Conservation (phyloP, 768 basidiomycete genomes). For the Pleurotus tuoliensis region DNA sequence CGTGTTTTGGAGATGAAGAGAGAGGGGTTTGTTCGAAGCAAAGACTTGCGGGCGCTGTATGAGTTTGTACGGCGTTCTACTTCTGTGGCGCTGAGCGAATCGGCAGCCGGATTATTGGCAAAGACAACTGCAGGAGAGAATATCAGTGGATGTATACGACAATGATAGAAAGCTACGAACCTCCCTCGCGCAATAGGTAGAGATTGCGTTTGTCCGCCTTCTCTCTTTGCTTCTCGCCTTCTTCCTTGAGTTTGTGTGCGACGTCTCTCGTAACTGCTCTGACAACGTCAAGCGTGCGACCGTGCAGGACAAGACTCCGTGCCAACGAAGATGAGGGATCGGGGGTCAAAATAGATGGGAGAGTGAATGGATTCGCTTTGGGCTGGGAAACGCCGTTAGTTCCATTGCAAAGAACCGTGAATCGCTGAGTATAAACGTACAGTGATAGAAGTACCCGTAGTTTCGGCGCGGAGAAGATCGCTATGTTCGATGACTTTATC, state of each 20-base stretch:
- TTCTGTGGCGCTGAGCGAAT: conserved; percentile 64
- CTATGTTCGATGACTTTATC: conserved; percentile 82
- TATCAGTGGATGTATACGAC: conserved; percentile 2
- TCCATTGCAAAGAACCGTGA: not conserved
- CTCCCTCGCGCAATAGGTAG: conserved; percentile 95
- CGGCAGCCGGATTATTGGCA: conserved; percentile 80
- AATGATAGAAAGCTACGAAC: conserved; percentile 36
- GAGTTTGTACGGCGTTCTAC: conserved; percentile 82
- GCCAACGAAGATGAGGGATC: conserved; percentile 89
- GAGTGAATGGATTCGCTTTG: conserved; percentile 80
- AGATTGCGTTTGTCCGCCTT: conserved; percentile 95
- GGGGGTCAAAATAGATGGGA: conserved; percentile 87
- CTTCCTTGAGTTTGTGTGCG: conserved; percentile 85
- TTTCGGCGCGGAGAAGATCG: conserved; percentile 64
- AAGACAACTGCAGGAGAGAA: conserved; percentile 67
- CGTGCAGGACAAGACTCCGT: conserved; percentile 82
- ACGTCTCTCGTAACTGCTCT: conserved; percentile 88
- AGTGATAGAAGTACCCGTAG: conserved; percentile 37
- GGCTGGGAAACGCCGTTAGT: conserved; percentile 27
- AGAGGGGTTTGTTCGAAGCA: conserved; percentile 89
- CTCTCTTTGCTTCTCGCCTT: conserved; percentile 77
- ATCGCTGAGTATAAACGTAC: conserved; percentile 17
- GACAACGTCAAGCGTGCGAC: conserved; percentile 87
- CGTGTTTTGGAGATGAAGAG: conserved; percentile 94
- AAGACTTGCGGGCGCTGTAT: conserved; percentile 77